Evolutionary conservation across 2,329 filamentous ascomycete species (phyloP), one percentile per base, ranked within the genome.

Genomic region (Fusarium bulbicola): DNA sequence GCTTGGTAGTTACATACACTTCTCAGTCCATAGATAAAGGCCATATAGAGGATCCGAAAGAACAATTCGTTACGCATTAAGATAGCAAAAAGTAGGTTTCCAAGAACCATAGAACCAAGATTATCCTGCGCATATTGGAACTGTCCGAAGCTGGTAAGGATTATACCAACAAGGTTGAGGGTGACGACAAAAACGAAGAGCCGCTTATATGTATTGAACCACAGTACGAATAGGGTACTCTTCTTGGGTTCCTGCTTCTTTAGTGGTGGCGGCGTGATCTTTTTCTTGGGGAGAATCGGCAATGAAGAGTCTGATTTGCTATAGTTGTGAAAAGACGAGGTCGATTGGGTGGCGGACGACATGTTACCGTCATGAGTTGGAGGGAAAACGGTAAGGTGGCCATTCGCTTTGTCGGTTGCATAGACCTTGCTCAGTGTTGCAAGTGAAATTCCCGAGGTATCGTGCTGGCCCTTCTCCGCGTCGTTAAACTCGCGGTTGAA

Each of bases 61-160:
- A 65, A 65, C 9, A 61, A 6, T 4, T 65, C 57, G 21, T 65
- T 65, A 1, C 62, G 20, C 34, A 61, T 42, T 3, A 65, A 49
- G 7, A 65, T 26, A 3, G 62, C 47, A 36, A 50, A 65, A 2
- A 65, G 32, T 1, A 65, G 28, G n/a, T 65, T 65, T 1, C 62
- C 47, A 0, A 65, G 47, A 5, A 65, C 57, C 57, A 65, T 65
- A 6, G 57, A 42, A 1, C 62, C 57, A 36, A 54, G 50, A 40
- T 54, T 20, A 5, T 54, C 36, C 34, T 54, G 24, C 7, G 50
- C 24, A 28, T 54, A 54, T 0, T 39, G 34, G 8, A 54, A 54
- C 34, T 40, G 20, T 4, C 34, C 20, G 7, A 54, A 7, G 1
- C 50, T 40, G 0, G 50, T 39, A 1, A 54, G 24, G 15, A 54